These are phyloP conservation scores for Solioccasus polychromus DNA, from an alignment of 768 basidiomycete genomes.

Conservation along the genomic window DNA sequence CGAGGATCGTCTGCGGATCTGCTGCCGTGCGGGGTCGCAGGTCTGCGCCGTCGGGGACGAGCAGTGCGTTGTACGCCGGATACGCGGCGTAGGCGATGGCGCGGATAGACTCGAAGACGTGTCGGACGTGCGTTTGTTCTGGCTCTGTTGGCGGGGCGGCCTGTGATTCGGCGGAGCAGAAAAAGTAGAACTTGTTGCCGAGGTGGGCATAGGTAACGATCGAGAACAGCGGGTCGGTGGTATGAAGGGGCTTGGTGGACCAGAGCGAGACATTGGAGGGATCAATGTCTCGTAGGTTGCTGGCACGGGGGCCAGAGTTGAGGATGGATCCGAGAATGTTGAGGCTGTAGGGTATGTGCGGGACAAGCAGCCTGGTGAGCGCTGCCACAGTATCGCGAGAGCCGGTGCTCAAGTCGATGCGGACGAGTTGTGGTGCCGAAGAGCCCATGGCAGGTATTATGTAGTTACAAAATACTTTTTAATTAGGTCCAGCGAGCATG, in stretches of 20 bases:
- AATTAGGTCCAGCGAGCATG: no score
- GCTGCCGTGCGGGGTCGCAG: neutral
- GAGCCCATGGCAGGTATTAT: neutral
- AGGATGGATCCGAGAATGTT: conserved; percentile 17
- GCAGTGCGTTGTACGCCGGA: conserved; percentile 6
- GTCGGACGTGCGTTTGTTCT: conserved; percentile 14
- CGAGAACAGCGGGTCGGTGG: conserved; percentile 14
- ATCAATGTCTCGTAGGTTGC: conserved; percentile 10
- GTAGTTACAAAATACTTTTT: no score
- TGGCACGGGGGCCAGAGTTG: conserved; percentile 15
- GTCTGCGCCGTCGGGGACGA: neutral
- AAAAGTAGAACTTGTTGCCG: conserved; percentile 11
- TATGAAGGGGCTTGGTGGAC: conserved; percentile 16
- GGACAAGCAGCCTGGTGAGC: conserved; percentile 12
- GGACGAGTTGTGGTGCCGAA: conserved; percentile 3
- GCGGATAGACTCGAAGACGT: conserved; percentile 11
- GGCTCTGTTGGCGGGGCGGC: neutral
- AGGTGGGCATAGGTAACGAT: conserved; percentile 13
- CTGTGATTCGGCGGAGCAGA: conserved; percentile 16
- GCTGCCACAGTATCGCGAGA: conserved; percentile 1
- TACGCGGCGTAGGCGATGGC: neutral
- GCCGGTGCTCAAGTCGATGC: conserved; percentile 8
- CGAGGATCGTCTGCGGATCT: conserved; percentile 12
- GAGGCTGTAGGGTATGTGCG: conserved; percentile 12
- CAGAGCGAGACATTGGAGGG: conserved; percentile 16